Evolutionary conservation across 352 stramenopile genomes (phyloP), one percentile per base, ranked within the genome.

Genomic region (Peronospora destructor): DNA sequence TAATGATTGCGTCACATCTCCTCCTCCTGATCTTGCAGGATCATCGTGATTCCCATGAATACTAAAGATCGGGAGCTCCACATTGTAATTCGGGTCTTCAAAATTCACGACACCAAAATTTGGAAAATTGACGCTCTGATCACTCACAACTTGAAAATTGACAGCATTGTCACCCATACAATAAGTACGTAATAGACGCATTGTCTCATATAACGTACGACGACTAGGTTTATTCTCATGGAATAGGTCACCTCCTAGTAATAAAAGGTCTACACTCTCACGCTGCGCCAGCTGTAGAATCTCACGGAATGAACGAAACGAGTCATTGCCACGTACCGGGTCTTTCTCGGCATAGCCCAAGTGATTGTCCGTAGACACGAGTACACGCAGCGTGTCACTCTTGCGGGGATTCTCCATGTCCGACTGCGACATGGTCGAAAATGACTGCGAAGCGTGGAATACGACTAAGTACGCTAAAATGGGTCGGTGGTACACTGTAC

Each of bases 41-140:
- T 99, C 96, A 68, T 99, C 97, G 75, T 99, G 97, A 78, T 99
- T 99, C 11, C 97, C 97, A 67, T 99, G 96, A 61, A 99, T 99
- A 50, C 80, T 88, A 61, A 99, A 99, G 13, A 99, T 82, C 3
- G 97, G 96, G 25, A 99, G 74, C 54, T 97, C 71, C 33, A 97
- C 83, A 60, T 96, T 92, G 62, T 83, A 91, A 52, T 96, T 96
- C 13, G 91, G 87, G 65, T 99, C 93, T 58, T 98, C 90, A 71
- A 98, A 98, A 74, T 98, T 98, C 33, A 97, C 96, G 29, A 79
- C 58, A 33, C 86, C 85, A 56, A 89, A 93, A 45, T 94, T 91
- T 8, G 81, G 76, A 45, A 95, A 94, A 56, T 97, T 95, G 34
- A 94, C 55, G 49, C 71, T 88, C 64, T 95, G 85, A 67, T 96